A percentile compares a stretch with the other conserved stretches of the same genome.
Evolutionary conservation across 2,329 filamentous ascomycete genomes (phyloP).

Genomic region (Fusarium sublunatum): DNA sequence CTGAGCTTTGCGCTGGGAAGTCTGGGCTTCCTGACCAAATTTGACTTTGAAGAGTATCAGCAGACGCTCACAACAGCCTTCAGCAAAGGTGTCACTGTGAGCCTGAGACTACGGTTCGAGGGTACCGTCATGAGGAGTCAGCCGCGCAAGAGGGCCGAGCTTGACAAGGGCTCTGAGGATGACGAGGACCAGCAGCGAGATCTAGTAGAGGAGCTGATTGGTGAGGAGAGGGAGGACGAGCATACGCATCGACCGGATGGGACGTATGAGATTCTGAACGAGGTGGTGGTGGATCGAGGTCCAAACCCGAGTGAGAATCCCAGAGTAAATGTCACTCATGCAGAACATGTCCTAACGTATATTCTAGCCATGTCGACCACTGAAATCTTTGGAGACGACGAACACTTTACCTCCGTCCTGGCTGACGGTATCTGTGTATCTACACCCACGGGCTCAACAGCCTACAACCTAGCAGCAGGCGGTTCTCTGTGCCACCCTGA

Average conservation of each 20-base stretch:
- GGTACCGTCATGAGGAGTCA: constrained; percentile 90
- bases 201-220: constrained; percentile 89
- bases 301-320: constrained; percentile 83
- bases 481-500: constrained; percentile 95
- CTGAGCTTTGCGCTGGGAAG: constrained; percentile 92
- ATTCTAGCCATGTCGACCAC: constrained; percentile 84
- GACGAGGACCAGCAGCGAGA: constrained; percentile 65
- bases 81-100: constrained; percentile 86
- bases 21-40: constrained; percentile 94
- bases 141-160: constrained; percentile 52
- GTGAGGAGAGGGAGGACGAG: constrained; percentile 84
- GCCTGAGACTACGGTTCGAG: constrained; percentile 88
- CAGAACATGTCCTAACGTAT: constrained; percentile 19
- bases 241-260: constrained; percentile 86
- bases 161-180: constrained; percentile 44
- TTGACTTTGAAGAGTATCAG: constrained; percentile 84
- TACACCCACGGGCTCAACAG: constrained; percentile 93
- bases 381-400: constrained; percentile 93
- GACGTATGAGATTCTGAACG: constrained; percentile 92
- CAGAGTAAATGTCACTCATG: constrained; percentile 7
- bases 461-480: constrained; percentile 96
- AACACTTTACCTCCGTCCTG: constrained; percentile 93
- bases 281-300: constrained; percentile 94
- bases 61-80: constrained; percentile 78
- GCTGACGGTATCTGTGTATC: constrained; percentile 95